Base-by-base conservation (phyloP, 495 filamentous ascomycete species). In the Astrothelium macrocarpum region DNA sequence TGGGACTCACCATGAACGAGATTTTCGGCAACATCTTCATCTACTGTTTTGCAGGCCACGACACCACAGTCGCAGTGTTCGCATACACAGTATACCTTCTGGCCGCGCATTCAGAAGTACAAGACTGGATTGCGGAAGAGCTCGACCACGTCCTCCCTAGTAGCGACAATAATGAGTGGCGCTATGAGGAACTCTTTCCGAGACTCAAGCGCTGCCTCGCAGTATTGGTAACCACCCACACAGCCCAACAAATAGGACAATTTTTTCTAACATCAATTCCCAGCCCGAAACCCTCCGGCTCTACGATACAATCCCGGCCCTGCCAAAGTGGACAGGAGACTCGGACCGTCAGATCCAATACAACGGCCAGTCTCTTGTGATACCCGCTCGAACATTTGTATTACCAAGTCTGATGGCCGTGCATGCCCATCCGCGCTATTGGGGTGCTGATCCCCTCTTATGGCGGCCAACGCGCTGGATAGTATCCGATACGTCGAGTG, bases 1-100 rank as follows among this genome's bases (percentile, higher is more conserved):
- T 39, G 14, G 34, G 34, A 14, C 65, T 72, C 4, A 68, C 68
- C 9, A 64, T 64, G 39, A 59, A 71, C n/a, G 72, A 74, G 53
- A 77, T 83, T 16, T 78, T 74, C 26, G 81, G 80, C 43, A 82
- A 82, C 58, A 75, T 85, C 29, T 85, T 82, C 59, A 71, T 79
- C 1, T 81, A 83, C 65, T 82, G 73, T 32, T 73, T 78, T 31
- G 83, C 82, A 2, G 83, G 82, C 0, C 79, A 80, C 64, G 81
- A 86, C 62, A 83, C 81, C 0, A 82, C 81, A 0, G 78, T 81
- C 0, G 80, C 79, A 46, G 80, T 75, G 0, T 71, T 84, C 34
- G 75, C 78, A 0, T 81, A 78, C 65, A 75, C 81, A 1, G 59
- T 83, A 1, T 70, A 74, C 28, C 72, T 83, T 26, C 69, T 85